Conservation (phyloP, 2,329 filamentous ascomycete genomes). For the Emydomyces testavorans region DNA sequence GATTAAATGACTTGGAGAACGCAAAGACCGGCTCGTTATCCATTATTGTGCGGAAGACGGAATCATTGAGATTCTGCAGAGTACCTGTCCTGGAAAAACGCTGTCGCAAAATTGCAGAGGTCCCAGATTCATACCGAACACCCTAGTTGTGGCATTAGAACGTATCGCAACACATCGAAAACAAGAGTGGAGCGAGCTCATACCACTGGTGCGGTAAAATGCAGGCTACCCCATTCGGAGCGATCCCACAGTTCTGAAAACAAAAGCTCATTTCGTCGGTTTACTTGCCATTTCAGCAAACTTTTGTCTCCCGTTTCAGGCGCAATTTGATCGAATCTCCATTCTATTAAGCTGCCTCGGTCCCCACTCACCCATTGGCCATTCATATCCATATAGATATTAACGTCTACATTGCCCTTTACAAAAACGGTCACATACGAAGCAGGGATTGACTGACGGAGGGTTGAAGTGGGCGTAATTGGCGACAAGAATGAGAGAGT, state of each 20-base stretch:
- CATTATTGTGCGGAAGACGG: conserved; percentile 57
- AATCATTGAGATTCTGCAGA: conserved; percentile 55
- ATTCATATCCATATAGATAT: conserved; percentile 55
- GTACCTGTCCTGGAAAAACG: conserved; percentile 57
- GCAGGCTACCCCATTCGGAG: conserved; percentile 71
- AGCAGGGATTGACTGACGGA: conserved; percentile 71
- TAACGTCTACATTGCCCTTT: conserved; percentile 52
- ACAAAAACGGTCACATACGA: conserved; percentile 64
- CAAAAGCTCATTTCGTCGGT: conserved; percentile 46
- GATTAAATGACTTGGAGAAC: conserved; percentile 55
- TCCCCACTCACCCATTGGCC: conserved; percentile 76
- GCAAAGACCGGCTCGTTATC: conserved; percentile 74
- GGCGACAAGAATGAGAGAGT: conserved; percentile 59
- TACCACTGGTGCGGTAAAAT: conserved; percentile 59
- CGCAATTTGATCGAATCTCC: conserved; percentile 47
- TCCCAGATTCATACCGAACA: conserved; percentile 56
- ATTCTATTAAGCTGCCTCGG: conserved; percentile 55
- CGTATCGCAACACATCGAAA: neutral
- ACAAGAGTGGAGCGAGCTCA: conserved; percentile 15
- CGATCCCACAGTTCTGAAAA: conserved; percentile 64
- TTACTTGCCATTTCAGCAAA: conserved; percentile 36
- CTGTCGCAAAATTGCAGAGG: conserved; percentile 53
- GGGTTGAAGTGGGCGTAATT: conserved; percentile 67
- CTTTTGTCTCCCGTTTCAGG: conserved; percentile 29
- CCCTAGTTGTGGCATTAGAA: conserved; percentile 28